Percentiles rank a stretch among this genome's conserved stretches.
Evolutionary conservation across 768 basidiomycete species (phyloP).

Genomic region (Kwoniella shandongensis): DNA sequence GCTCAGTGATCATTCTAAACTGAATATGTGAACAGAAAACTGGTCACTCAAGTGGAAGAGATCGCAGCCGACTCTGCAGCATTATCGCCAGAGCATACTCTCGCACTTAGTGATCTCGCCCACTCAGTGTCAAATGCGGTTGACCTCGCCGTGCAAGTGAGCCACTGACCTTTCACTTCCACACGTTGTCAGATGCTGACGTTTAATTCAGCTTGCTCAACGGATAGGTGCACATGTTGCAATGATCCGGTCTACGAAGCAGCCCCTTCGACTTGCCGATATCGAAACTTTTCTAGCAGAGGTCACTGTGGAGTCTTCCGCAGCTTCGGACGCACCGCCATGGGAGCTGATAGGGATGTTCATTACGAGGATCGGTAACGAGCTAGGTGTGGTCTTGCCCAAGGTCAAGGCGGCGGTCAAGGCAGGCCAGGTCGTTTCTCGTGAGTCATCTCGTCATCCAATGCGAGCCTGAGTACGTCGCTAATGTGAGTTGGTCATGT

Average conservation of each 20-base stretch:
- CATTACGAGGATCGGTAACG: constrained; percentile 68
- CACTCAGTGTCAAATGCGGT: constrained; percentile 69
- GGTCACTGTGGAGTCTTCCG: constrained; percentile 67
- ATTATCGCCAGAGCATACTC: constrained; percentile 57
- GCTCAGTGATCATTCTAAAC: too few species aligned
- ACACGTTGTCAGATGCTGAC: constrained; percentile 8
- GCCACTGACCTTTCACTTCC: constrained; percentile 45
- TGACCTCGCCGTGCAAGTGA: constrained; percentile 85
- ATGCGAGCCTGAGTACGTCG: neutral
- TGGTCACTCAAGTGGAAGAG: constrained; percentile 80
- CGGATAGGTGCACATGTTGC: constrained; percentile 80
- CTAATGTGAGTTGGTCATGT: neutral
- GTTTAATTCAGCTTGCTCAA: constrained; percentile 70
- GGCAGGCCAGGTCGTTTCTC: constrained; percentile 71
- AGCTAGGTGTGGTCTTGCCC: constrained; percentile 70
- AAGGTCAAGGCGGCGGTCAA: constrained; percentile 62
- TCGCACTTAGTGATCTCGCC: constrained; percentile 39
- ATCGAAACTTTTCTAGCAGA: constrained; percentile 72
- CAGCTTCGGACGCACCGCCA: constrained; percentile 62
- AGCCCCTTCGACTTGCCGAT: constrained; percentile 70
- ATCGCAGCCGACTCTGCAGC: constrained; percentile 70
- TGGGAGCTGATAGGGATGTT: constrained; percentile 78
- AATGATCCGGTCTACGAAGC: constrained; percentile 74
- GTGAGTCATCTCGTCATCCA: constrained; percentile 60
- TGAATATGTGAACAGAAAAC: constrained; percentile 62